Evolutionary conservation across 768 basidiomycete genomes (phyloP), one percentile per base, ranked within the genome.

Genomic region (Tulasnella sp.): DNA sequence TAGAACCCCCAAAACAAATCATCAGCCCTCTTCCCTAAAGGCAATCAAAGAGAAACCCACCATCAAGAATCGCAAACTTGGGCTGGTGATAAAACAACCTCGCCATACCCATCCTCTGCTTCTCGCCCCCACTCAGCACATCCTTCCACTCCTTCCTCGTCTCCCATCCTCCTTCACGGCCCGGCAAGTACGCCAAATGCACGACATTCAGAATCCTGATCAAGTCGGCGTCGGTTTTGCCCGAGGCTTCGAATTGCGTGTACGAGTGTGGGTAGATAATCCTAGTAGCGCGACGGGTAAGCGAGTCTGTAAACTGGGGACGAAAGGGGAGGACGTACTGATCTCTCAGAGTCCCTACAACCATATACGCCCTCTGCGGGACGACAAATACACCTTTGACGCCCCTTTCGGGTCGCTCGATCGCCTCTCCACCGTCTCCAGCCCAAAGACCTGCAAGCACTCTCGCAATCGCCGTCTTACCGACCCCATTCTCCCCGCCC

Each of bases 101-200:
- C 6, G 92, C 89, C 76, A 97, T 80, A 0, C 79, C 84, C 86
- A 97, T 92, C 65, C 93, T 70, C 69, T 98, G 94, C 70, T 96
- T 97, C 77, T 97, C 94, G 0, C 94, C 94, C 0, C 94, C 94
- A 63, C 89, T 92, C 64, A 94, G 71, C 42, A 97, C 89, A 70
- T 96, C 90, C 61, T 90, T 78, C 93, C 93, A 98, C 68, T 97
- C 93, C 70, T 96, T 97, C 65, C 84, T 72, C 25, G 89, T 84
- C 59, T 74, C 74, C 81, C 89, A 87, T 0, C 93, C 92, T 0
- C 94, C 93, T 67, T 96, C 94, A 25, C 94, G 71, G 42, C 77
- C 77, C 2, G 89, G 86, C 21, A 97, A 67, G 67, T 97, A 97
- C 15, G 75, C 84, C 61, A 98, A 68, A 69, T 87, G 87, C 9